phyloP scores from a whole-genome alignment of 768 basidiomycete genomes.

The Lyophyllum decastes region DNA sequence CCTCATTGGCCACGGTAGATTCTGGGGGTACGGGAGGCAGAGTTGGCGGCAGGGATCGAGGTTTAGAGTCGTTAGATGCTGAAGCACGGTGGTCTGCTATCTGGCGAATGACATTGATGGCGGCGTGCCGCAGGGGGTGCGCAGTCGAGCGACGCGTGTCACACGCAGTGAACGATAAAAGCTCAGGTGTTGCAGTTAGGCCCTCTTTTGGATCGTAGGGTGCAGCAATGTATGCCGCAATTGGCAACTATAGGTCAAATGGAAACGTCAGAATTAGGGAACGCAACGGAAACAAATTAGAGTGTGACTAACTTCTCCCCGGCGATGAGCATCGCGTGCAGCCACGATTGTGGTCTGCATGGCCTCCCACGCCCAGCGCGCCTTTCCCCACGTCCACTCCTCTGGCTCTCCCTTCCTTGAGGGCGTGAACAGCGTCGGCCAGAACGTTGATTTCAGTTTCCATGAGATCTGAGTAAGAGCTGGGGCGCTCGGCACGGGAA shows the following conservation, averaged over 20 bases:
- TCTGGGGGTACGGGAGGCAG: background rate
- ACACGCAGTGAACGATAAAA: conserved; percentile 47
- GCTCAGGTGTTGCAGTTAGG: background rate
- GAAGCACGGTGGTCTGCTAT: conserved; percentile 58
- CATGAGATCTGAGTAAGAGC: conserved; percentile 72
- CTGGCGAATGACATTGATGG: conserved; percentile 71
- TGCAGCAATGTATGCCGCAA: conserved; percentile 69
- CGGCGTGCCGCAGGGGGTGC: conserved; percentile 87
- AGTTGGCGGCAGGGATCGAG: background rate
- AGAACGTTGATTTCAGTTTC: conserved; percentile 66
- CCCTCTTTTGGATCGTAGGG: conserved; percentile 35
- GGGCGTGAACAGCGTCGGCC: conserved; percentile 83
- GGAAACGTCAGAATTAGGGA: background rate
- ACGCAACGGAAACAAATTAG: background rate
- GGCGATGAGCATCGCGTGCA: conserved; percentile 44
- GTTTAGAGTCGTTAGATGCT: background rate
- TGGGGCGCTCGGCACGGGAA: conserved; percentile 63
- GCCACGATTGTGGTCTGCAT: conserved; percentile 53
- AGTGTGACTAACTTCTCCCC: conserved; percentile 57
- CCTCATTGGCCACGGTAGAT: conserved; percentile 13
- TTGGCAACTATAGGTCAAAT: conserved; percentile 56
- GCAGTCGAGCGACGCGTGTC: conserved; percentile 70
- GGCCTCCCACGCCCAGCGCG: conserved; percentile 77
- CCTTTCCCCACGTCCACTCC: conserved; percentile 64
- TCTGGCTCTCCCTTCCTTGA: conserved; percentile 66